Base-by-base conservation (phyloP, 305 asterid species). In the Salvia sclarea region DNA sequence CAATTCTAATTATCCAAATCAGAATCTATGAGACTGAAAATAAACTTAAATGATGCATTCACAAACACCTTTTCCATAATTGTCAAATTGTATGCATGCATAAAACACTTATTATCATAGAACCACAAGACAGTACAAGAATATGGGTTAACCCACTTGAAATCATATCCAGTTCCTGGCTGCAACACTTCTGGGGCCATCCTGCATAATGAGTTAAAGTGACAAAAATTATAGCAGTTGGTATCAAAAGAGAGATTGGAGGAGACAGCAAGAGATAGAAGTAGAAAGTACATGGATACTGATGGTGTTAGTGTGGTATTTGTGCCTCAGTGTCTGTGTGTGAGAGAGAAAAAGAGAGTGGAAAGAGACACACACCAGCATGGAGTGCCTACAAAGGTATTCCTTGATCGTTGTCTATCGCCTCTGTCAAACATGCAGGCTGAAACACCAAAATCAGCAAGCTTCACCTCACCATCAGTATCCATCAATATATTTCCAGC, bases 181-280 rank as follows among this genome's bases (percentile, higher is more conserved):
- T 94, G 99, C 86, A 94, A 77, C 44, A 91, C 99, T 76, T 94
- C 99, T 31, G 99, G 99, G 59, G 99, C 99, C 99, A 94, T 94
- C 99, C 99, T 94, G 80, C 17, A 68, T 65, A 62, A 53, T 49
- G 63, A 61, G 28, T 76, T 61, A 62, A 61, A 70, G 38, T 13
- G 43, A 52, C 62, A 70, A 44, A 72, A 14, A 70, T 18, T 66
- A 57, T 48, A 72, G 53, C 69, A 64, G 21, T 41, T 48, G 49
- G 71, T 37, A 60, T 47, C 60, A 66, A 48, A 17, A 64, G 33
- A 65, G 5, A 14, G 13, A 17, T 18, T 16, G 12, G 43, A 20
- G 28, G 47, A 48, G 10, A 30, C 11, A 2, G 17, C 11, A 11
- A 49, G 20, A 22, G 14, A 21, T 11, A 14, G 16, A 30, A 12